These are phyloP conservation scores for Saturnispora silvae DNA, from an alignment of 805 yeast species.

Conservation along the genomic window DNA sequence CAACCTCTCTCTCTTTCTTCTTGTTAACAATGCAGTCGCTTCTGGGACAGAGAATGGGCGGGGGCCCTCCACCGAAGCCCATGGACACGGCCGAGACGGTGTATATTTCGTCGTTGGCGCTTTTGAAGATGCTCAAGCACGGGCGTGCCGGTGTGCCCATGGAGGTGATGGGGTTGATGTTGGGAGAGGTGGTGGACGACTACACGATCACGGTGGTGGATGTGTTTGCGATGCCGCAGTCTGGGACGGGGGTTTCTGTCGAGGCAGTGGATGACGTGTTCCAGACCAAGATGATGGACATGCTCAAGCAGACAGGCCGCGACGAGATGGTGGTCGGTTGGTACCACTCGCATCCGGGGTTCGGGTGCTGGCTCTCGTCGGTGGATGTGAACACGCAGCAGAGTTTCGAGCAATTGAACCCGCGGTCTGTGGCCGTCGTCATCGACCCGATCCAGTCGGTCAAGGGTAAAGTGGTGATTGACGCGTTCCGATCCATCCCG, in stretches of 20 bases:
- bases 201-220: constrained; percentile 95
- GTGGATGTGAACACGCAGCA: constrained; percentile 98
- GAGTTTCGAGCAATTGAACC: constrained; percentile 91
- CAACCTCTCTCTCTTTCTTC: neutral
- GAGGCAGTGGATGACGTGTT: constrained; percentile 99
- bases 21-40: constrained; percentile 23
- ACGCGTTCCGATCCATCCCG: constrained; percentile 91
- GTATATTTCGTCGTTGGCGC: constrained; percentile 88
- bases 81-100: constrained; percentile 95
- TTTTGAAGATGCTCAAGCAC: constrained; percentile 93
- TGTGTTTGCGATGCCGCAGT: constrained; percentile 98
- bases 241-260: constrained; percentile 94
- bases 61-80: constrained; percentile 47
- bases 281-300: constrained; percentile 99
- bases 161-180: constrained; percentile 93
- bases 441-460: constrained; percentile 98
- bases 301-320: constrained; percentile 98
- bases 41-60: constrained; percentile 25
- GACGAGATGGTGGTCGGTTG: constrained; percentile 99
- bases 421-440: constrained; percentile 95
- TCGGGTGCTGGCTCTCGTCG: constrained; percentile 98
- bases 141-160: constrained; percentile 85
- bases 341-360: constrained; percentile 99
- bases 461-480: constrained; percentile 97
- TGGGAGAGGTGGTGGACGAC: constrained; percentile 96